Conservation (phyloP, 306 rosid species). For the Phaseolus lunatus region DNA sequence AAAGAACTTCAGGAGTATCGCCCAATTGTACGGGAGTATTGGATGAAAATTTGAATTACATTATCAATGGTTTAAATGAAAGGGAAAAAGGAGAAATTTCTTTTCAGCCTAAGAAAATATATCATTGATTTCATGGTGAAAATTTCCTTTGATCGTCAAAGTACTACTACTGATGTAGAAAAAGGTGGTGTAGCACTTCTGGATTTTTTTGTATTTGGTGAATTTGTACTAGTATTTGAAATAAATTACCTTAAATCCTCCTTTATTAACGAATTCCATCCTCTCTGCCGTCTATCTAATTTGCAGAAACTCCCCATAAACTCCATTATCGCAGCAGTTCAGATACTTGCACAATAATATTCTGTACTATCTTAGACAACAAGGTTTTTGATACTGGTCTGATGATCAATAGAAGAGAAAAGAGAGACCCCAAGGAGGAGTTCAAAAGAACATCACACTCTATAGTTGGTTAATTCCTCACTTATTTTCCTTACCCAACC, state of each 20-base stretch:
- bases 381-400: background rate
- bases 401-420: background rate
- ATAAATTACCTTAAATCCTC: background rate
- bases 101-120: background rate
- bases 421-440: background rate
- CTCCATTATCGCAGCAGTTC: background rate
- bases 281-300: background rate
- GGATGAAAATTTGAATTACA: constrained; percentile 30
- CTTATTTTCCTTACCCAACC: background rate
- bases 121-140: background rate
- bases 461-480: background rate
- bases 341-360: background rate
- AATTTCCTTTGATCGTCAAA: constrained; percentile 3
- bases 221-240: constrained; percentile 22
- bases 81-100: constrained; percentile 4
- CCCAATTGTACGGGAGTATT: background rate
- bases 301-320: background rate
- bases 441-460: background rate
- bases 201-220: constrained; percentile 15
- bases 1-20: constrained; percentile 23
- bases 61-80: constrained; percentile 5
- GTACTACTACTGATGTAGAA: background rate
- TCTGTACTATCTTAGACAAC: background rate
- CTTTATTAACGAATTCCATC: background rate
- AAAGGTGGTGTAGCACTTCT: constrained; percentile 20